Base-by-base conservation (phyloP, 768 basidiomycete genomes). In the Cyclocybe cylindracea region DNA sequence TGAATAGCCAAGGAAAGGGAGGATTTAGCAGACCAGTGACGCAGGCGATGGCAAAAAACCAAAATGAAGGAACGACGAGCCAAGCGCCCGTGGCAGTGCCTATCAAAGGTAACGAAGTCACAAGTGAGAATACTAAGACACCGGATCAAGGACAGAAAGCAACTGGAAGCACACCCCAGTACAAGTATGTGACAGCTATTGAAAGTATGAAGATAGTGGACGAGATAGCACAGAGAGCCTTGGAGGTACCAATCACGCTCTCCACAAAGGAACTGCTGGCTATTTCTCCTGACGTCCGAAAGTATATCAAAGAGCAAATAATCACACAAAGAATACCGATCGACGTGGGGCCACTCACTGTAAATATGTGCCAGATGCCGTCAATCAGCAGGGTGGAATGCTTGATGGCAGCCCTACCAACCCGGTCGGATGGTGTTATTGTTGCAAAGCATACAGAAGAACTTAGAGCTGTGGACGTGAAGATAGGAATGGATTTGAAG, bases 251-350 rank as follows among this genome's bases (percentile, higher is more conserved):
- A 3, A 50, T 65, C 7, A 52, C 52, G 0, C 32, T 65, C 2
- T 54, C 61, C 2, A 47, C 40, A 7, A 40, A 48, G 2, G 60
- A 65, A 42, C 47, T 65, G 2, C 39, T 58, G 0, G 53, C 56
- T 0, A 40, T 56, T 0, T 40, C 64, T 1, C 60, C 62, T 0
- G 60, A 59, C 1, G 40, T 66, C 7, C 44, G 62, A 0, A 54
- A 52, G 14, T 39, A 46, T 10, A 19, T 62, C 0, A 56, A 48
- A n/a, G 61, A 63, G 3, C 46, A 54, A 4, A 44, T 57, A 0
- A 33, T 54, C 0, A 56, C 56, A 3, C 58, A 48, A 38, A 18
- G 44, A 10, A 44, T 57, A 7, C 10, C 10, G 31, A 48, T 4
- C 11, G 43, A n/a, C n/a, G n/a, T n/a, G n/a, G n/a, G n/a, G n/a